A percentile compares a stretch with the other conserved stretches of the same genome.
Conservation (phyloP, 768 basidiomycete genomes). For the Leccinum subgranulosum region DNA sequence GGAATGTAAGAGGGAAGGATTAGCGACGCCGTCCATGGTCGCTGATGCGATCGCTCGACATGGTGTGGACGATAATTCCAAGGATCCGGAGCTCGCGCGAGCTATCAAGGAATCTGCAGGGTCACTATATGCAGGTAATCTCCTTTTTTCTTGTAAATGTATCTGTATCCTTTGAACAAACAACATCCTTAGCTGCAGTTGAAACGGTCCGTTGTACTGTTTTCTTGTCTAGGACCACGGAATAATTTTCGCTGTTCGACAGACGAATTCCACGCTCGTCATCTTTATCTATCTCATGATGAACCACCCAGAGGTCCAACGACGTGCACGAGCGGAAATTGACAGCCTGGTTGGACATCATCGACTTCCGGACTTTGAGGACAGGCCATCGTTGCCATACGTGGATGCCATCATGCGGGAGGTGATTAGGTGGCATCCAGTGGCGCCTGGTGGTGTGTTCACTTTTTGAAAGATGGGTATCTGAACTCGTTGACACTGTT, state of each 20-base stretch:
- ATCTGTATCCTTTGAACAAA: neutral
- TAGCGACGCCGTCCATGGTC: neutral
- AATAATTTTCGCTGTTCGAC: neutral
- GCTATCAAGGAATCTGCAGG: neutral
- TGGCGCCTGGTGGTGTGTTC: neutral
- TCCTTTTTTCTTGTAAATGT: neutral
- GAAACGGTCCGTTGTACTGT: neutral
- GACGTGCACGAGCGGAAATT: neutral
- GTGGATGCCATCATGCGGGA: neutral
- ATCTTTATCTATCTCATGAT: neutral
- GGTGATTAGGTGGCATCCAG: neutral
- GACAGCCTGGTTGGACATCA: neutral
- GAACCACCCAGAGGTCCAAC: neutral
- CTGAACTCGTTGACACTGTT: neutral
- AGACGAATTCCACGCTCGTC: neutral
- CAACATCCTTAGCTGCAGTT: neutral
- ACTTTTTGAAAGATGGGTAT: neutral
- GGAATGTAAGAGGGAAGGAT: neutral
- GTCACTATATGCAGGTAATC: slow-evolving; percentile 15
- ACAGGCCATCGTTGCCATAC: neutral
- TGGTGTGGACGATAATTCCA: neutral
- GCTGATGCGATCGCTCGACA: neutral
- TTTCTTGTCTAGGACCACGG: neutral
- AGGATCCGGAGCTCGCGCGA: neutral
- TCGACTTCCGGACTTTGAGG: neutral